Base-by-base conservation (phyloP, 169 alveolate species). In the Fabrea salina region DNA sequence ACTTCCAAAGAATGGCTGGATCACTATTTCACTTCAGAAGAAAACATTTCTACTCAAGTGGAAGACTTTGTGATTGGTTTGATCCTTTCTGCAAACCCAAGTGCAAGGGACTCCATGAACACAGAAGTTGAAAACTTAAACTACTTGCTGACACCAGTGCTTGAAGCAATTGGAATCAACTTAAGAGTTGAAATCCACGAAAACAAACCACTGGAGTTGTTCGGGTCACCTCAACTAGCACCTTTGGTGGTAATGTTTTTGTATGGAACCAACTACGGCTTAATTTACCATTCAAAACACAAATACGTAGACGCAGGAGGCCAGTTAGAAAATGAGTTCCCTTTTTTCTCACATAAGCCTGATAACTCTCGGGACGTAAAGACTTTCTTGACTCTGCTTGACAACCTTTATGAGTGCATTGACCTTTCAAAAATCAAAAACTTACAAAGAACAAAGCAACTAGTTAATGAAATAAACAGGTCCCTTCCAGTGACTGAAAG, bases 161-260 rank as follows among this genome's bases (percentile, higher is more conserved):
- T 61, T 1, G 74, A 51, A 25, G 74, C 32, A 11, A 37, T 30
- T 61, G 74, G 39, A 35, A 25, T 35, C n/a, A 61, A 61, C 16
- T 51, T 61, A 0, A 27, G 39, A 61, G 74, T 33, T 33, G 74
- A 61, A 8, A 61, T 61, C 1, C 41, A 37, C 1, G 74, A 61
- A n/a, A 13, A 13, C 32, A 13, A 30, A 13, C 19, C 19, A n/a
- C 19, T 25, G 19, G 56, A n/a, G 30, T 16, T 16, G 2, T 47
- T 33, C 25, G n/a, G 32, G 74, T 33, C 25, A 19, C 66, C 66
- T 54, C 66, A 19, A 54, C 66, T 33, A 8, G 25, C 25, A 8
- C 66, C 66, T 54, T 22, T 54, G 8, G 25, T 54, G 66, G 66
- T 33, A 54, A 54, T n/a, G 66, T 54, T 33, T 22, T 22, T 54